phyloP scores from a whole-genome alignment of 2,329 filamentous ascomycete species.

The Camillea tinctor region DNA sequence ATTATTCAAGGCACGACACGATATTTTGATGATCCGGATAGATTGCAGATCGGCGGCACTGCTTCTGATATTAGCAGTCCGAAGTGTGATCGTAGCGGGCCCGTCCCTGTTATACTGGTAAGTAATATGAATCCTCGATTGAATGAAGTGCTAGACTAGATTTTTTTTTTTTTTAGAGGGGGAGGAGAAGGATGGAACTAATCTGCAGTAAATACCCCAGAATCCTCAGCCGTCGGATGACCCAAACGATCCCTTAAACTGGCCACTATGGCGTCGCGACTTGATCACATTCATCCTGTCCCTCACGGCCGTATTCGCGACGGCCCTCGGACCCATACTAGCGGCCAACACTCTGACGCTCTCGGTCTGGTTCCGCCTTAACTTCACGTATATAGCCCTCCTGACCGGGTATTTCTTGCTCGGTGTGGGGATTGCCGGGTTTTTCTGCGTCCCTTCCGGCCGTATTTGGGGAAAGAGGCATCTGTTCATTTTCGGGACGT shows the following conservation, averaged over 20 bases:
- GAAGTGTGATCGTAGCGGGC: slow-evolving; percentile 71
- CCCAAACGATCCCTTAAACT: slow-evolving; percentile 82
- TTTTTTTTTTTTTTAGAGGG: background rate
- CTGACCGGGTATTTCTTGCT: slow-evolving; percentile 86
- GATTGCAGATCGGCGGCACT: slow-evolving; percentile 34
- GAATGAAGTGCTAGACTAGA: background rate
- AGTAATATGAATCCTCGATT: slow-evolving; percentile 9
- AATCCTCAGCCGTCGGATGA: slow-evolving; percentile 85
- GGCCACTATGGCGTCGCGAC: slow-evolving; percentile 85
- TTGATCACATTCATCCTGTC: slow-evolving; percentile 76
- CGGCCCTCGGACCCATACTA: slow-evolving; percentile 80
- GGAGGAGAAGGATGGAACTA: background rate
- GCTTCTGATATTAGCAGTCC: slow-evolving; percentile 46
- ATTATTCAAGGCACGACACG: slow-evolving; percentile 53
- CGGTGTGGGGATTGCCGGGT: slow-evolving; percentile 76
- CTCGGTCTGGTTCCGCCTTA: slow-evolving; percentile 60
- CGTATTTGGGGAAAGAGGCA: slow-evolving; percentile 93
- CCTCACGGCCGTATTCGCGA: slow-evolving; percentile 77
- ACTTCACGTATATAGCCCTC: slow-evolving; percentile 75
- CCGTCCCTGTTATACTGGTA: slow-evolving; percentile 73
- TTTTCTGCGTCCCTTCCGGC: slow-evolving; percentile 83
- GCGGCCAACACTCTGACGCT: slow-evolving; percentile 85
- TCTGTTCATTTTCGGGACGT: slow-evolving; percentile 74
- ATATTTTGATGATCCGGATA: slow-evolving; percentile 60
- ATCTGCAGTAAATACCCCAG: slow-evolving; percentile 24